phyloP scores from a whole-genome alignment of 2,329 filamentous ascomycete species.

The Xylaria hypoxylon region DNA sequence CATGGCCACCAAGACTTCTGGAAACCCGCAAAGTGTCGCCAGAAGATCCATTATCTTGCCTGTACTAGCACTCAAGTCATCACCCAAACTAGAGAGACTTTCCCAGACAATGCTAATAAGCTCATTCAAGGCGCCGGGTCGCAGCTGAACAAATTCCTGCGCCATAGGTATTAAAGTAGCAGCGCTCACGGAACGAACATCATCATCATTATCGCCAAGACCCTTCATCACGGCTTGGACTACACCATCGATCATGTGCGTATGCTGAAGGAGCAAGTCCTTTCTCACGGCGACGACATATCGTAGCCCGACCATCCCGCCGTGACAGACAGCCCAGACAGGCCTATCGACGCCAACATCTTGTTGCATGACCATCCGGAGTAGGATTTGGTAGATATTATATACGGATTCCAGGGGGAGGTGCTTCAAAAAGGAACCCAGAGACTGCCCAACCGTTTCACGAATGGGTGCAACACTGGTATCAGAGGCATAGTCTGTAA shows the following conservation, averaged over 20 bases:
- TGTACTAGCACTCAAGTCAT: constrained; percentile 96
- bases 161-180: constrained; percentile 98
- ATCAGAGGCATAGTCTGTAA: constrained; percentile 97
- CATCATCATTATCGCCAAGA: constrained; percentile 88
- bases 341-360: constrained; percentile 79
- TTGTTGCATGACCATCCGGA: constrained; percentile 91
- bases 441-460: constrained; percentile 92
- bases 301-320: constrained; percentile 95
- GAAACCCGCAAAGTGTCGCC: constrained; percentile 94
- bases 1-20: constrained; percentile 93
- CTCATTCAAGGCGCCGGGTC: constrained; percentile 79
- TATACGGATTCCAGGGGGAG: constrained; percentile 83
- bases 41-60: constrained; percentile 98
- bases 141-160: constrained; percentile 89
- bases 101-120: constrained; percentile 98
- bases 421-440: constrained; percentile 89
- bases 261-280: constrained; percentile 86
- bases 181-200: constrained; percentile 95
- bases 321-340: constrained; percentile 95
- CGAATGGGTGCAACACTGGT: constrained; percentile 96
- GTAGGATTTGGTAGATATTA: constrained; percentile 84
- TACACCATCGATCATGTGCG: constrained; percentile 90
- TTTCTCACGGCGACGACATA: constrained; percentile 96
- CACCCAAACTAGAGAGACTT: constrained; percentile 94
- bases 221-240: constrained; percentile 95